Evolutionary conservation across 2,329 filamentous ascomycete species (phyloP), one percentile per base, ranked within the genome.

Genomic region (Trematosphaeria pertusa): DNA sequence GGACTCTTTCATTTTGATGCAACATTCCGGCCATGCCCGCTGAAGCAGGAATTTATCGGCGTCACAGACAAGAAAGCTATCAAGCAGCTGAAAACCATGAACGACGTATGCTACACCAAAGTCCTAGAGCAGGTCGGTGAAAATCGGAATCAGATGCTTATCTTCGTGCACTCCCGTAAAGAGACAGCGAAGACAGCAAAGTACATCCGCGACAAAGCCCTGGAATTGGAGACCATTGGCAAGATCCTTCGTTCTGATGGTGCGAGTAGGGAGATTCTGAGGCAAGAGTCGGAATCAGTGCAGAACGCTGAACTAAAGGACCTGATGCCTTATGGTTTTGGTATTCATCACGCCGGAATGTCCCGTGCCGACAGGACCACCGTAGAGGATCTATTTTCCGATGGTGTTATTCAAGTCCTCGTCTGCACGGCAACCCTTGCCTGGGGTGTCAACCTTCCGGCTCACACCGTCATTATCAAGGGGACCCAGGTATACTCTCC

Each of bases 31-130:
- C 95, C 94, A 51, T 99, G 94, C 70, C 94, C 94, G 1, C 75
- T 99, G 61, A 91, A 90, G 62, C 94, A 99, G 70, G 95, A 99
- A 71, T 99, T 97, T 67, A 90, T 99, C 58, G 94, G 94, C 42
- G 89, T 99, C 33, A 97, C 93, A 0, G 94, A 99, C 60, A 95
- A 94, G 76, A 97, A 97, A 72, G 89, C 94, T 5, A 99, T 99
- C 75, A 99, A 97, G 75, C 94, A 99, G 72, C 79, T 99, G 43
- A 97, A 97, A 80, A 95, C 89, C 1, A 99, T 99, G 94, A 99
- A 99, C 67, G 94, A 99, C 62, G 92, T 99, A 43, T 97, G 91
- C 47, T 99, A 99, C 73, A 95, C 87, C 56, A 99, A 99, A 73
- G 92, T 97, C 20, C 83, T 99, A 43, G 94, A 99, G 72, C 93